Evolutionary conservation across 805 yeast genomes (phyloP), one percentile per base, ranked within the genome.

Genomic region (Yamadazyma nakazawae): DNA sequence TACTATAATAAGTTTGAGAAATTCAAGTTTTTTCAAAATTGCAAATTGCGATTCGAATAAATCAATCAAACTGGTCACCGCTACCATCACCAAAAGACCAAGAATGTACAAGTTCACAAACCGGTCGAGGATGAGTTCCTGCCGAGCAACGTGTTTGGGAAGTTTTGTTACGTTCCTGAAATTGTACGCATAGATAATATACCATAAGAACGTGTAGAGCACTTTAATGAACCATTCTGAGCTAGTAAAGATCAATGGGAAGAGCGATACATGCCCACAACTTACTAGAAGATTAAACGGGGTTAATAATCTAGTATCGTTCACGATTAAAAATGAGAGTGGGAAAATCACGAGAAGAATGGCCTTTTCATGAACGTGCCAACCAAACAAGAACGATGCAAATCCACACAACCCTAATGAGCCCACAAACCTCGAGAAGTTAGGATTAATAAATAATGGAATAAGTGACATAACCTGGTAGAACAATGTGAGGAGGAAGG

Each of bases 301-400:
- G 5, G 81, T 77, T 37, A 91, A 65, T 30, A 91, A 67, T 45
- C 95, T 75, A 49, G 84, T 76, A 59, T 89, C 96, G 34, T 78
- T 73, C 12, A 82, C 74, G 3, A 84, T 85, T 24, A 91, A 65
- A 61, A 94, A 84, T 6, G 94, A 77, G 63, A 88, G 82, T 1
- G 99, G 99, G 54, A 94, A 79, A 8, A 94, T 85, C 2, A 92
- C 84, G 17, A 91, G 64, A 74, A 94, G 76, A n/a, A 94, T 81
- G 0, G 98, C 98, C 75, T 94, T 94, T 66, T 94, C 99, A 68
- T 94, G 99, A 19, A 94, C 99, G 60, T 94, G 98, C 97, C 98
- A 94, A 5, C 99, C 99, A 66, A 94, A 94, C 41, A 94, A 67
- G 60, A 88, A 94, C 2, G 96, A 86, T 0, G 96, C 83, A 67